Percentiles rank a stretch among this genome's conserved stretches.
phyloP scores from a whole-genome alignment of 768 basidiomycete genomes.

The Rossbeevera mucosa region DNA sequence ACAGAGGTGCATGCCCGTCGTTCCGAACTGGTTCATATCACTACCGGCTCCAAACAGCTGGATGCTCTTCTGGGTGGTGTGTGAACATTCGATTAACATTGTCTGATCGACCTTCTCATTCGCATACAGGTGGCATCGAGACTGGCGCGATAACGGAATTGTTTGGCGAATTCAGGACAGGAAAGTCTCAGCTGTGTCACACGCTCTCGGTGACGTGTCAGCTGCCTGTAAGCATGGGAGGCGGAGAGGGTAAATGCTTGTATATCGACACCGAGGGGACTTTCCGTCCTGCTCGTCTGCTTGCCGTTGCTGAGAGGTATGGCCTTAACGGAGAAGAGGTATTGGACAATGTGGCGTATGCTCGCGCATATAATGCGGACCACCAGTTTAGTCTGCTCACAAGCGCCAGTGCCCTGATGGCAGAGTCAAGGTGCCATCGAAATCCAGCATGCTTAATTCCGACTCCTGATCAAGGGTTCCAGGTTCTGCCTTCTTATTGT shows the following conservation, averaged over 20 bases:
- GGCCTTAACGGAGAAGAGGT: slow-evolving; percentile 99
- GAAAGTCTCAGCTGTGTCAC: slow-evolving; percentile 97
- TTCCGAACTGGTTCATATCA: slow-evolving; percentile 93
- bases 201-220: slow-evolving; percentile 98
- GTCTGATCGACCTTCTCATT: slow-evolving; percentile 11
- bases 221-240: slow-evolving; percentile 95
- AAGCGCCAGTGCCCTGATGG: slow-evolving; percentile 96
- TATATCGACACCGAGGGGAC: slow-evolving; percentile 99
- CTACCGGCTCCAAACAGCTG: slow-evolving; percentile 93
- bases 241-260: slow-evolving; percentile 97
- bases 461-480: slow-evolving; percentile 7
- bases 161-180: slow-evolving; percentile 97
- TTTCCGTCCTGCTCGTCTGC: slow-evolving; percentile 91
- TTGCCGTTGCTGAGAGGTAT: slow-evolving; percentile 92
- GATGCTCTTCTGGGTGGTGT: slow-evolving; percentile 92
- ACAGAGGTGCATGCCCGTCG: slow-evolving; percentile 95
- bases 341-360: slow-evolving; percentile 96
- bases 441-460: slow-evolving; percentile 15
- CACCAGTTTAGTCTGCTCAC: slow-evolving; percentile 89
- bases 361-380: slow-evolving; percentile 97
- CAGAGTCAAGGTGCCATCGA: slow-evolving; percentile 78
- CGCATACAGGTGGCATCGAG: slow-evolving; percentile 78
- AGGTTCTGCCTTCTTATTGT: slow-evolving; percentile 97
- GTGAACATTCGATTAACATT: slow-evolving; percentile 8
- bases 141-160: slow-evolving; percentile 98